These are phyloP conservation scores for Phytophthora europaea DNA, from an alignment of 352 stramenopile genomes.

Conservation along the genomic window DNA sequence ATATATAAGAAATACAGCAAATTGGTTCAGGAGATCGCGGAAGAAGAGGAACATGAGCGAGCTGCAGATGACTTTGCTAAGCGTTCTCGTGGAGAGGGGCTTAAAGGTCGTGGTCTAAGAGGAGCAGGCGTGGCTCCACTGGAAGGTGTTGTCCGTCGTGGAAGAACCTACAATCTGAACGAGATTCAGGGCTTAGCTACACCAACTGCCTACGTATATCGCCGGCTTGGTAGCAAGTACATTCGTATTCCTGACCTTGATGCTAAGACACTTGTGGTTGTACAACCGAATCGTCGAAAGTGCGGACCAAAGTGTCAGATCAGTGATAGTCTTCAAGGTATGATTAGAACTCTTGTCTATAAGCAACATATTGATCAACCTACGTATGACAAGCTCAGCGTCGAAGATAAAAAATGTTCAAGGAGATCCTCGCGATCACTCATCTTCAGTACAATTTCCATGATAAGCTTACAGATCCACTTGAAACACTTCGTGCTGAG, in stretches of 20 bases:
- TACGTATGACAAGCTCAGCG: neutral
- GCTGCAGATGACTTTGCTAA: no score
- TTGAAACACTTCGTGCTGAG: conserved; percentile 6
- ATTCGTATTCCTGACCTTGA: conserved; percentile 28
- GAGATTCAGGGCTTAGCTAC: conserved; percentile 24
- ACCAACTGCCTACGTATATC: conserved; percentile 10
- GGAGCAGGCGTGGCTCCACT: neutral
- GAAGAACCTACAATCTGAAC: conserved; percentile 25
- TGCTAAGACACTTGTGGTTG: conserved; percentile 10
- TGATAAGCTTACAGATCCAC: conserved; percentile 1
- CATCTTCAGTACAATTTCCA: conserved; percentile 5
- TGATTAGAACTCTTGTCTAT: conserved; percentile 7
- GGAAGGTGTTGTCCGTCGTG: conserved; percentile 3
- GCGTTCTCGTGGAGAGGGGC: no score
- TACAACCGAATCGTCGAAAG: conserved; percentile 11
- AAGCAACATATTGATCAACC: neutral
- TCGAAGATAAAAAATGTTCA: conserved; percentile 1
- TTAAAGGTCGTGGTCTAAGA: neutral
- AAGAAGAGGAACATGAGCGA: no score
- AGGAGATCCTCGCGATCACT: neutral
- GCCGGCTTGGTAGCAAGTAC: conserved; percentile 17
- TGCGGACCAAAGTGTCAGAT: conserved; percentile 12
- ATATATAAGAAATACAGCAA: no score
- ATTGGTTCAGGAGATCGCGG: no score
- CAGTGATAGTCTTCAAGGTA: conserved; percentile 6